Conservation (phyloP, 1,139 yeast species). For the Kazachstania sp. region DNA sequence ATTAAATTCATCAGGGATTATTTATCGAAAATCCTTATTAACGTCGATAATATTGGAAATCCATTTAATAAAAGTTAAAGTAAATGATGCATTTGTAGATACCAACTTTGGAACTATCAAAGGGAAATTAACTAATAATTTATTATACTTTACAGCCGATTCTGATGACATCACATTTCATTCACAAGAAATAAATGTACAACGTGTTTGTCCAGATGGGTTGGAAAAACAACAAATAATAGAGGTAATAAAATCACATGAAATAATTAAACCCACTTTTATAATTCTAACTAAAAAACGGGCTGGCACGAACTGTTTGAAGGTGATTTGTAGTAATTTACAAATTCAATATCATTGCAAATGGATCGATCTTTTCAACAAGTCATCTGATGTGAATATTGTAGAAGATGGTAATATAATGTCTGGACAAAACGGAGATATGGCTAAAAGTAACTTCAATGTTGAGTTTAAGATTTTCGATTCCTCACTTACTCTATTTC, state of each 20-base stretch:
- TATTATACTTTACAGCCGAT: conserved; percentile 31
- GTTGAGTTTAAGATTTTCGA: conserved; percentile 41
- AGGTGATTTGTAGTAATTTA: too few species aligned
- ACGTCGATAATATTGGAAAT: conserved; percentile 19
- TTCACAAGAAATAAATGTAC: conserved; percentile 9
- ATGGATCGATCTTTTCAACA: too few species aligned
- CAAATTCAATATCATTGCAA: too few species aligned
- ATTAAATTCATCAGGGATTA: conserved; percentile 21
- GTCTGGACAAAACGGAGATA: not conserved
- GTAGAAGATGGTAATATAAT: too few species aligned
- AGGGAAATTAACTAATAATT: conserved; percentile 25
- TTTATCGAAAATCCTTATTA: conserved; percentile 22
- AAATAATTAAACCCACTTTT: conserved; percentile 4
- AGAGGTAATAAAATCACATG: conserved; percentile 27
- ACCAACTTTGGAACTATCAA: conserved; percentile 41
- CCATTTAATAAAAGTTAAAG: conserved; percentile 19
- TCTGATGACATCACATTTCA: conserved; percentile 33
- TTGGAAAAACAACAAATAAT: conserved; percentile 32
- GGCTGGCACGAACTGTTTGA: not conserved
- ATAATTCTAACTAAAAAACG: conserved; percentile 7
- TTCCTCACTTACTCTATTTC: conserved; percentile 49
- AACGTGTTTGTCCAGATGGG: conserved; percentile 19
- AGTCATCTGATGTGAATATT: too few species aligned
- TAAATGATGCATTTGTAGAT: conserved; percentile 29
- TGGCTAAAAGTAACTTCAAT: not conserved